A percentile compares a stretch with the other conserved stretches of the same genome.
Evolutionary conservation across 176 grass and related monocot genomes (phyloP).

Genomic region (Aegilops umbellulata): DNA sequence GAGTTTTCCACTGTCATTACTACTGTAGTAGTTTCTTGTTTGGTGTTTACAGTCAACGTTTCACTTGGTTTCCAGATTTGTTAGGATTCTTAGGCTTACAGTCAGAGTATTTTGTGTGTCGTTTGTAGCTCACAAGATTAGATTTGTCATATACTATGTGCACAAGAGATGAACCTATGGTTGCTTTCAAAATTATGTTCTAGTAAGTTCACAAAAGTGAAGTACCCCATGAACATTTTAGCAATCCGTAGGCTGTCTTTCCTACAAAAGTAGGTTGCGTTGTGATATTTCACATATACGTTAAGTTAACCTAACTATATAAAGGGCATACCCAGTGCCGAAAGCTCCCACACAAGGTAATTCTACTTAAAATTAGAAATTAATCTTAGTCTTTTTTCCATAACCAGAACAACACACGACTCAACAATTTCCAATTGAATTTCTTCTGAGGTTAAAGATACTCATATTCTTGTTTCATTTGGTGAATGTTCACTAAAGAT

Average conservation of each 20-base stretch:
- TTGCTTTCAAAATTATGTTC: not conserved
- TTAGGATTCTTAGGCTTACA: not conserved
- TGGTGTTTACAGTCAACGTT: not conserved
- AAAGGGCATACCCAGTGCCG: too few species aligned
- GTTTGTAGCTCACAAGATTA: not conserved
- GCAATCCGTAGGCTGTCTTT: not conserved
- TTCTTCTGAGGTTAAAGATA: not conserved
- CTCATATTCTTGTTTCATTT: not conserved
- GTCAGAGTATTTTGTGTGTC: not conserved
- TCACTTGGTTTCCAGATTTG: not conserved
- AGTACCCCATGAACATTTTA: not conserved
- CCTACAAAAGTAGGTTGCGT: not conserved
- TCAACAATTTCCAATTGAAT: not conserved
- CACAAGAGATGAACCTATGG: not conserved
- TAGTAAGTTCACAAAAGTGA: not conserved
- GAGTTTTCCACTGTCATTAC: not conserved
- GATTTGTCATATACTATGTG: not conserved
- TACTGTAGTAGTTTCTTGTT: not conserved
- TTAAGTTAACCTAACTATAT: not conserved
- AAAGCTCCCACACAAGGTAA: too few species aligned
- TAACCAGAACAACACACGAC: not conserved
- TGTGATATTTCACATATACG: not conserved
- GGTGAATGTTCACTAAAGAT: not conserved
- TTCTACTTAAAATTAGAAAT: not conserved
- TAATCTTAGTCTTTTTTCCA: not conserved